Base-by-base conservation (phyloP, 169 alveolate species). In the Plasmodium gaboni region DNA sequence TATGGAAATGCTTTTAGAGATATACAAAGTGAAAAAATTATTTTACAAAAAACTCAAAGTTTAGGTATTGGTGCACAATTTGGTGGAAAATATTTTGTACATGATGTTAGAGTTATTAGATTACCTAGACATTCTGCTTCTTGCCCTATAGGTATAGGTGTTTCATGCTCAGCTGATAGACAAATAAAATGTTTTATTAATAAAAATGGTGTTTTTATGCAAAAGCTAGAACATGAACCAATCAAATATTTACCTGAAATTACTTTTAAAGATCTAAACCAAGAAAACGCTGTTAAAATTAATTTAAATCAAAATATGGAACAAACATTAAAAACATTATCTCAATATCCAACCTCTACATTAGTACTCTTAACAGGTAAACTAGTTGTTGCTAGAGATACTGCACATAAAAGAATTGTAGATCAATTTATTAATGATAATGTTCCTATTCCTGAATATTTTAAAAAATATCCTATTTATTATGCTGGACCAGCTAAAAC, bases 61-160 rank as follows among this genome's bases (percentile, higher is more conserved):
- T 86, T 96, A 42, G 98, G 98, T 44, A 95, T 96, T 32, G 98
- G 98, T 28, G 98, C 98, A 42, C 98, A 96, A 85, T 96, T 96
- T 69, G 98, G 98, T 2, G 98, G 98, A 42, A 96, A 95, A 91
- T 95, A 96, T 94, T 96, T 95, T 91, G 90, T 96, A 64, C 98
- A 96, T 61, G 98, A 96, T 70, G 98, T 96, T 38, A 92, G 98
- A 28, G 97, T 96, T 26, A 90, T 96, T 57, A 74, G 98, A 19
- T 92, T 96, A 63, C 98, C 98, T 42, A 68, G 98, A 32, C 98
- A 96, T 85, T 97, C 97, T 4, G 98, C 97, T 4, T 95, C 97
- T 3, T 94, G 97, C 50, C 98, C 98, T 1, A 95, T 96, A 53
- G 96, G 96, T 76, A 94, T 96, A 28, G 98, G 98, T 46, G 97